Conservation (phyloP, 805 yeast genomes). For the Brettanomyces bruxellensis region DNA sequence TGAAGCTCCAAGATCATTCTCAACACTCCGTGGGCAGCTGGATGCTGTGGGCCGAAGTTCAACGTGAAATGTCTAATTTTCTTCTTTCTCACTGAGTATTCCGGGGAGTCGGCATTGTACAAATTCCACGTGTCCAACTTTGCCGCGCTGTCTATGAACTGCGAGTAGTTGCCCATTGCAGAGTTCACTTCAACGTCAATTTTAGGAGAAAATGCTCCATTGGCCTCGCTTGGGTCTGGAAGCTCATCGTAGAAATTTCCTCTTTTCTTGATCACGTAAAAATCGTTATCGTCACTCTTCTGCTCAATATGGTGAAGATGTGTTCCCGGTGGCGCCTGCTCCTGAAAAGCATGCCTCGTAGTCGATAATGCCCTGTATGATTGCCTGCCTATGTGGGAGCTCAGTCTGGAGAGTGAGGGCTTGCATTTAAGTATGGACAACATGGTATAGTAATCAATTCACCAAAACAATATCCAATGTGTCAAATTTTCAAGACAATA, state of each 20-base stretch:
- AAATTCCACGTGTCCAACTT: constrained; percentile 29
- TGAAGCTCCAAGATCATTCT: constrained; percentile 77
- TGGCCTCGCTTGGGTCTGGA: constrained; percentile 7
- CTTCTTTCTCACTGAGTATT: constrained; percentile 27
- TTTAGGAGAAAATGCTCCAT: constrained; percentile 18
- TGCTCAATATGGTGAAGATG: constrained; percentile 15
- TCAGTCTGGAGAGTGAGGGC: background rate
- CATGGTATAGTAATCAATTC: background rate
- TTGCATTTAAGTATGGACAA: background rate
- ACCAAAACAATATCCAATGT: too few relatives aligned
- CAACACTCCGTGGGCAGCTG: constrained; percentile 91
- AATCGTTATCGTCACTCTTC: constrained; percentile 21
- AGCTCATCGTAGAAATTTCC: constrained; percentile 20
- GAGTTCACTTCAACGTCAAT: constrained; percentile 26
- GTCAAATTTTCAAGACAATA: too few relatives aligned
- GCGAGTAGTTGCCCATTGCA: constrained; percentile 32
- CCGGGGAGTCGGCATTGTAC: constrained; percentile 28
- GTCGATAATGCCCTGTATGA: too few relatives aligned
- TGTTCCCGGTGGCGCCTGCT: background rate
- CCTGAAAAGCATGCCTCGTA: too few relatives aligned
- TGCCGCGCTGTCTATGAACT: constrained; percentile 24
- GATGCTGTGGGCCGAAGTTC: constrained; percentile 91
- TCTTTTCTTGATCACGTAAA: constrained; percentile 21
- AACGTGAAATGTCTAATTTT: constrained; percentile 82
- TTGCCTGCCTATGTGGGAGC: too few relatives aligned